A percentile compares a stretch with the other conserved stretches of the same genome.
phyloP scores from a whole-genome alignment of 164 flowering plant species.

The Pachysandra terminalis region DNA sequence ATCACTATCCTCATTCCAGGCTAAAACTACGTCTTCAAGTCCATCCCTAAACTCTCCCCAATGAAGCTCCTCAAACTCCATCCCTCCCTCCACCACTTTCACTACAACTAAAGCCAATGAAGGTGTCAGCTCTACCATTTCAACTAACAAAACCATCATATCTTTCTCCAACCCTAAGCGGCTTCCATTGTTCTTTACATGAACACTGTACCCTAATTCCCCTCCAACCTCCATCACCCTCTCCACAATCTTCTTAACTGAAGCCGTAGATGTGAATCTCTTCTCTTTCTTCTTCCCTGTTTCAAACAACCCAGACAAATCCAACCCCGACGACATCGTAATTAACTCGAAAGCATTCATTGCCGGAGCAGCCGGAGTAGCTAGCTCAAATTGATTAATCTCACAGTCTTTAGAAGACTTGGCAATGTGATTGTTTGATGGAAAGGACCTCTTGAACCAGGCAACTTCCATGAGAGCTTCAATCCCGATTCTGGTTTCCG shows the following conservation, averaged over 20 bases:
- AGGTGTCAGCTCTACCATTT: slow-evolving; percentile 29
- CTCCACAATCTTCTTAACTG: slow-evolving; percentile 29
- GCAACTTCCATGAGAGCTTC: slow-evolving; percentile 33
- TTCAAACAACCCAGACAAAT: slow-evolving; percentile 65
- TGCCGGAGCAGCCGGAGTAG: neutral
- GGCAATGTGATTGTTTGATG: neutral
- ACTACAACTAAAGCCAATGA: slow-evolving; percentile 37
- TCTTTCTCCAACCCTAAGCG: slow-evolving; percentile 40
- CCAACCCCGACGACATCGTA: slow-evolving; percentile 67
- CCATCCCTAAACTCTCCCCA: slow-evolving; percentile 45
- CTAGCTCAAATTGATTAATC: neutral
- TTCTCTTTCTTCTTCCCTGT: slow-evolving; percentile 29
- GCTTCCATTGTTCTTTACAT: slow-evolving; percentile 25
- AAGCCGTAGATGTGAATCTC: slow-evolving; percentile 40
- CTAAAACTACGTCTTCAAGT: slow-evolving; percentile 36
- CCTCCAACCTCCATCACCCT: slow-evolving; percentile 39
- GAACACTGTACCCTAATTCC: slow-evolving; percentile 39
- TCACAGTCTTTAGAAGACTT: neutral
- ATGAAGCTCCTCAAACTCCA: slow-evolving; percentile 30
- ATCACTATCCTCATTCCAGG: slow-evolving; percentile 43
- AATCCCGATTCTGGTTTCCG: slow-evolving; percentile 45
- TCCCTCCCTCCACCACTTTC: slow-evolving; percentile 30
- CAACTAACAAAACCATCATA: slow-evolving; percentile 29
- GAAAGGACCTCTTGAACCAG: slow-evolving; percentile 53
- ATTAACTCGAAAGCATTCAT: slow-evolving; percentile 76